A percentile compares a stretch with the other conserved stretches of the same genome.
Conservation (phyloP, 2,329 filamentous ascomycete genomes). For the Myotisia sp. region DNA sequence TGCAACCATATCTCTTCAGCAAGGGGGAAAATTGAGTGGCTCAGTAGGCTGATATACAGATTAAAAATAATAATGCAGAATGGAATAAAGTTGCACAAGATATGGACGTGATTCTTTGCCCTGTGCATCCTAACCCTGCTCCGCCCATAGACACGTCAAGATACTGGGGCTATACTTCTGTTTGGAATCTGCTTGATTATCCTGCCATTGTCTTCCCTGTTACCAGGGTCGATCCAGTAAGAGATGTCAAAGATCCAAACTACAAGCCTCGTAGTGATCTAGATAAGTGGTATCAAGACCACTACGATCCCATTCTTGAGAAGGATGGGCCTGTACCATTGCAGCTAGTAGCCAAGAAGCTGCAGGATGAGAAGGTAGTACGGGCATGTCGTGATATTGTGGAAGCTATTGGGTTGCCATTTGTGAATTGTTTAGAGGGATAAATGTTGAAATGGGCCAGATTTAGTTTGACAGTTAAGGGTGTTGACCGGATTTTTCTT, state of each 20-base stretch:
- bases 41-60: slow-evolving; percentile 35
- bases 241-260: slow-evolving; percentile 24
- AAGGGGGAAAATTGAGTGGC: slow-evolving; percentile 22
- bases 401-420: slow-evolving; percentile 1
- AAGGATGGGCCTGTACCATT: slow-evolving; percentile 38
- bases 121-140: slow-evolving; percentile 42
- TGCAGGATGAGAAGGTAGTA: slow-evolving; percentile 42
- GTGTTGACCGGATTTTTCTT: too few relatives aligned
- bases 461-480: too few relatives aligned
- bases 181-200: slow-evolving; percentile 51
- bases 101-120: slow-evolving; percentile 48
- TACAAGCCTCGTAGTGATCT: slow-evolving; percentile 37
- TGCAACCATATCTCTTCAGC: neutral
- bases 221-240: slow-evolving; percentile 32
- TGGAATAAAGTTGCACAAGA: slow-evolving; percentile 10
- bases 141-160: slow-evolving; percentile 39
- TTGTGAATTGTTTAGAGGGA: slow-evolving; percentile 2
- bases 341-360: slow-evolving; percentile 38
- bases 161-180: slow-evolving; percentile 52
- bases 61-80: slow-evolving; percentile 20
- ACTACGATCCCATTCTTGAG: slow-evolving; percentile 33
- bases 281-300: slow-evolving; percentile 39
- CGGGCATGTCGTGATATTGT: slow-evolving; percentile 3
- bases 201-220: slow-evolving; percentile 43
- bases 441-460: too few relatives aligned